phyloP scores from a whole-genome alignment of 108 stramenopile genomes.

The Aureococcus anophagefferens region DNA sequence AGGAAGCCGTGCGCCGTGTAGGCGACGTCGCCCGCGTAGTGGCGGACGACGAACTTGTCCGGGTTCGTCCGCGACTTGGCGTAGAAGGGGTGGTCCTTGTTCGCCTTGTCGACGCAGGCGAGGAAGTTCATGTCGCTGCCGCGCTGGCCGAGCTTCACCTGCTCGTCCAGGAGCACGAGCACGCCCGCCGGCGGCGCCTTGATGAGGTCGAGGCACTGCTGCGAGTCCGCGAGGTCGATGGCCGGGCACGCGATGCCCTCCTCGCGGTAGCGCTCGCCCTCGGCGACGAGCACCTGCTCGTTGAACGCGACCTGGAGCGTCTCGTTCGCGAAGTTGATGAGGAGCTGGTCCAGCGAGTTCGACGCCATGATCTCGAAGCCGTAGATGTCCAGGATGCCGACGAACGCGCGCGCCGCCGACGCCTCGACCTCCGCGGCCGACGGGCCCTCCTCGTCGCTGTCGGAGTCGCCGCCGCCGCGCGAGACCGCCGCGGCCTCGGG shows the following conservation, averaged over 20 bases:
- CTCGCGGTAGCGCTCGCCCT: constrained; percentile 21
- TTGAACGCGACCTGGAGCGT: constrained; percentile 49
- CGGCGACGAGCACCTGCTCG: constrained; percentile 30
- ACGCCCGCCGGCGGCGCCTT: constrained; percentile 43
- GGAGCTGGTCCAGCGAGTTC: constrained; percentile 48
- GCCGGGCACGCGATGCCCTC: constrained; percentile 20
- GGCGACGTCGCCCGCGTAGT: too few species aligned
- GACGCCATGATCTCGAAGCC: constrained; percentile 48
- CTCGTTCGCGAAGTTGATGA: constrained; percentile 53
- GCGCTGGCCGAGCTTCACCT: too few species aligned
- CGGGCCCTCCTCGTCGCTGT: constrained; percentile 38
- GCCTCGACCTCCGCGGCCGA: background rate
- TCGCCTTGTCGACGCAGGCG: too few species aligned
- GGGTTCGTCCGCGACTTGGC: background rate
- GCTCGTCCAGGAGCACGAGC: constrained; percentile 45
- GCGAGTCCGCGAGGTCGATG: constrained; percentile 43
- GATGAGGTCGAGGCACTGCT: constrained; percentile 49
- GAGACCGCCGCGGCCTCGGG: constrained; percentile 10
- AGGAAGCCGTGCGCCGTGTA: background rate
- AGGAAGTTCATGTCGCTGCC: too few species aligned
- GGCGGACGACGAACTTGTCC: constrained; percentile 37
- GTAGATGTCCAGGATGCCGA: constrained; percentile 59
- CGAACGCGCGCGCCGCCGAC: too few species aligned
- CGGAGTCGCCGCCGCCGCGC: constrained; percentile 53
- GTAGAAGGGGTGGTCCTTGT: background rate